Conservation (phyloP, 1,284 basidiomycete genomes). For the Ustilago tritici region DNA sequence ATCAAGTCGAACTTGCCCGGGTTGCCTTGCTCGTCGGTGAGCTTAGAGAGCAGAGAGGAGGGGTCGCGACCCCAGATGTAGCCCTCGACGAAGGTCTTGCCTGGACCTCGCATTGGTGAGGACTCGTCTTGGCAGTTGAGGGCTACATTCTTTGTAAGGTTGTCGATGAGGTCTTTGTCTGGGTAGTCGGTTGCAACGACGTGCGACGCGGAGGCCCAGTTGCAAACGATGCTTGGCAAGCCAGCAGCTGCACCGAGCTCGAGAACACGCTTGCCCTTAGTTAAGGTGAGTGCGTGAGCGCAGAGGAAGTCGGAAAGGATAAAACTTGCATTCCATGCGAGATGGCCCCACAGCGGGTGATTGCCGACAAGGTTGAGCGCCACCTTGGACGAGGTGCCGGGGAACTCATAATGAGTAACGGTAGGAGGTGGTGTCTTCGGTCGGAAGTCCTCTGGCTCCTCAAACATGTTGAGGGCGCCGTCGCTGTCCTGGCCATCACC, state of each 20-base stretch:
- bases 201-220: slow-evolving; percentile 70
- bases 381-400: slow-evolving; percentile 38
- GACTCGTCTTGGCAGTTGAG: slow-evolving; percentile 73
- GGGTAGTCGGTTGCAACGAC: slow-evolving; percentile 93
- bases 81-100: slow-evolving; percentile 72
- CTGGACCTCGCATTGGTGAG: slow-evolving; percentile 34
- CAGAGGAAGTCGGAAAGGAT: slow-evolving; percentile 69
- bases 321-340: slow-evolving; percentile 77
- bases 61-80: slow-evolving; percentile 89
- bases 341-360: slow-evolving; percentile 91
- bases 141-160: slow-evolving; percentile 79
- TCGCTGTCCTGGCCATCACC: slow-evolving; percentile 25
- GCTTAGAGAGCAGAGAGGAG: slow-evolving; percentile 73
- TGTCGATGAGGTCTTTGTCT: slow-evolving; percentile 81
- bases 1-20: slow-evolving; percentile 78
- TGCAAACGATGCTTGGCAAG: slow-evolving; percentile 75
- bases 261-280: slow-evolving; percentile 74
- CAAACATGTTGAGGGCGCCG: slow-evolving; percentile 57
- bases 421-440: slow-evolving; percentile 66
- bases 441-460: slow-evolving; percentile 64
- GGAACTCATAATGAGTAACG: slow-evolving; percentile 47
- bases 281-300: slow-evolving; percentile 71
- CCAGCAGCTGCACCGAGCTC: slow-evolving; percentile 95
- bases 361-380: slow-evolving; percentile 82
- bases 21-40: slow-evolving; percentile 59